Evolutionary conservation across 257 asterid genomes (phyloP).

Genomic region (Solanum tarapatanum): DNA sequence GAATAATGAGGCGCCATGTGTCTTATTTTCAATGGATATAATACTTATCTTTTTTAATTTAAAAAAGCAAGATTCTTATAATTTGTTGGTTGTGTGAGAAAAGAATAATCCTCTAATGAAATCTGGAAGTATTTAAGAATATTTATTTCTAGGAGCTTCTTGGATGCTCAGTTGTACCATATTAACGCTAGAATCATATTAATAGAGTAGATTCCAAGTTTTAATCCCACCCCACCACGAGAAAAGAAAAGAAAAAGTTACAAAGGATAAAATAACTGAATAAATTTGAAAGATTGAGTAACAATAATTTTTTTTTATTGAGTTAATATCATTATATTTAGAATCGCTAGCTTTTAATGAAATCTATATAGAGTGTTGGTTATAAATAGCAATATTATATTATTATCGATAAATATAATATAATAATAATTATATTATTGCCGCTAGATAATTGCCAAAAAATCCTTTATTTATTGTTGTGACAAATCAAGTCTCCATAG

Average conservation of each 20-base stretch:
- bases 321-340: too few species aligned
- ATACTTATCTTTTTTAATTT: neutral
- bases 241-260: neutral
- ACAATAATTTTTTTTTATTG: too few species aligned
- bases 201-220: neutral
- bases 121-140: neutral
- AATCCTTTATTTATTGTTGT: neutral
- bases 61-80: neutral
- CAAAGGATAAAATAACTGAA: neutral
- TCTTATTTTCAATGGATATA: neutral
- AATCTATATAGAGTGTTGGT: accelerated
- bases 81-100: neutral
- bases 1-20: neutral
- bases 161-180: neutral
- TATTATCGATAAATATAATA: too few species aligned
- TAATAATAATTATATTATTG: too few species aligned
- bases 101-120: neutral
- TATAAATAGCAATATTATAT: too few species aligned
- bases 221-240: neutral
- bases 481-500: neutral
- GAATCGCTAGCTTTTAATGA: accelerated
- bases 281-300: neutral
- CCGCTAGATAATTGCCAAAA: accelerated
- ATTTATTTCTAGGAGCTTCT: neutral
- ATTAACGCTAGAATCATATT: neutral